Evolutionary conservation across 2,329 filamentous ascomycete species (phyloP).

Genomic region (Sclerotinia subarctica): DNA sequence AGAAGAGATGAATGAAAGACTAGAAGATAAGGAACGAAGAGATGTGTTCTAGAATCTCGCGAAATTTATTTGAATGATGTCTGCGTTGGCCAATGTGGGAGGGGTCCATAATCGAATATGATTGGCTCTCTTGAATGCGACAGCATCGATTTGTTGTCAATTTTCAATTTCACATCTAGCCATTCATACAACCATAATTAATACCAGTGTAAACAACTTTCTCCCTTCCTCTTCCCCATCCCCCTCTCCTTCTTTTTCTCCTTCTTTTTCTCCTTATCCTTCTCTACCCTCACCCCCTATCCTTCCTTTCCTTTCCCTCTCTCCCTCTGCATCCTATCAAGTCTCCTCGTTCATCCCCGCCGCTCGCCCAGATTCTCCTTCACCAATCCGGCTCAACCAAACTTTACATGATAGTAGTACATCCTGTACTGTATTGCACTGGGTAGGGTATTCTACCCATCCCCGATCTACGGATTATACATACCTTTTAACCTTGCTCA

Average conservation of each 20-base stretch:
- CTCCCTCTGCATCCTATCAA: constrained; percentile 1
- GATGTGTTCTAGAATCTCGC: constrained; percentile 10
- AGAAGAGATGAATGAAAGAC: neutral
- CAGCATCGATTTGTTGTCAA: constrained; percentile 14
- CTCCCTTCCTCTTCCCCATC: neutral
- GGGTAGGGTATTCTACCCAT: neutral
- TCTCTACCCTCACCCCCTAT: no score
- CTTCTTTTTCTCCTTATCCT: neutral
- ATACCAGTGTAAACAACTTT: neutral
- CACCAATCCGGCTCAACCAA: neutral
- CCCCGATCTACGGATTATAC: constrained; percentile 2
- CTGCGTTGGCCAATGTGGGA: constrained; percentile 10
- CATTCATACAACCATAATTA: neutral
- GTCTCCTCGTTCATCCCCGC: neutral
- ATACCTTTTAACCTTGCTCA: neutral
- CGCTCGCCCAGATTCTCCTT: neutral
- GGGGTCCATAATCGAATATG: neutral
- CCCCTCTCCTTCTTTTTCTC: neutral
- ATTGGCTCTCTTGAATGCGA: constrained; percentile 5
- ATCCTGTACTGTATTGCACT: no score
- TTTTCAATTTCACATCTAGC: neutral
- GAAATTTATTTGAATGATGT: constrained; percentile 3
- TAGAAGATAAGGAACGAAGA: neutral
- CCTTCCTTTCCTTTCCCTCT: neutral
- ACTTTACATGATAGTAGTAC: neutral